Percentiles rank a stretch among this genome's conserved stretches.
Conservation (phyloP, 495 filamentous ascomycete species). For the Neurospora cerealis region DNA sequence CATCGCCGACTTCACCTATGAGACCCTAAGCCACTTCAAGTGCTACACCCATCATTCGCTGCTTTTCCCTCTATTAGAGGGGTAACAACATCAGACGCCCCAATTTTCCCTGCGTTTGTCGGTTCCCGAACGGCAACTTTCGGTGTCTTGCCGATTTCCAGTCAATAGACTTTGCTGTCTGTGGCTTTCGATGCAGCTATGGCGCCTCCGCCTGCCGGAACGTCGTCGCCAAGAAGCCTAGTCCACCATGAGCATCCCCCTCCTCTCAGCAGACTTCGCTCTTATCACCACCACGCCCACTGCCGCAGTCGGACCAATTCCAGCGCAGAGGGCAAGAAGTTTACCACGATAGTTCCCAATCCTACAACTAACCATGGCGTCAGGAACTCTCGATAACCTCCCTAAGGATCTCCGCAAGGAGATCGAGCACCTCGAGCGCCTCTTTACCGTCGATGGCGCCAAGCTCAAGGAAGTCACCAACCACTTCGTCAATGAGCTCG, state of each 20-base stretch:
- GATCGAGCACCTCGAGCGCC: conserved; percentile 76
- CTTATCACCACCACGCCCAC: conserved; percentile 8
- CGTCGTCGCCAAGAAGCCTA: conserved; percentile 5
- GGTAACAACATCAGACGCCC: neutral
- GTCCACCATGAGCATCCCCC: conserved; percentile 5
- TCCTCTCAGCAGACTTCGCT: conserved; percentile 4
- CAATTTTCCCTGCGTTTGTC: neutral
- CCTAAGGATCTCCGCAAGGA: conserved; percentile 76
- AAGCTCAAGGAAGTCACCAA: conserved; percentile 84
- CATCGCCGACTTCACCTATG: neutral
- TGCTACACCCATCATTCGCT: neutral
- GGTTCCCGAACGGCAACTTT: neutral
- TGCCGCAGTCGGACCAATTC: conserved; percentile 2
- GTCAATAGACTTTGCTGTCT: neutral
- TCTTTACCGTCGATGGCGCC: conserved; percentile 65
- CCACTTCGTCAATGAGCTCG: conserved; percentile 81
- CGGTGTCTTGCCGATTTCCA: neutral
- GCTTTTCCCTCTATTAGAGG: neutral
- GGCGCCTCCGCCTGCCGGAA: neutral
- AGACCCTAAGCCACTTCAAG: neutral
- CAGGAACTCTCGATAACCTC: conserved; percentile 38
- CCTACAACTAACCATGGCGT: conserved; percentile 17
- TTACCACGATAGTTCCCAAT: neutral
- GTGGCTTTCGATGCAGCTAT: neutral
- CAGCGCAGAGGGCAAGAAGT: conserved; percentile 18